Percentiles rank a stretch among this genome's conserved stretches.
Conservation (phyloP, 1,139 yeast species). For the Arxiozyma telluris region DNA sequence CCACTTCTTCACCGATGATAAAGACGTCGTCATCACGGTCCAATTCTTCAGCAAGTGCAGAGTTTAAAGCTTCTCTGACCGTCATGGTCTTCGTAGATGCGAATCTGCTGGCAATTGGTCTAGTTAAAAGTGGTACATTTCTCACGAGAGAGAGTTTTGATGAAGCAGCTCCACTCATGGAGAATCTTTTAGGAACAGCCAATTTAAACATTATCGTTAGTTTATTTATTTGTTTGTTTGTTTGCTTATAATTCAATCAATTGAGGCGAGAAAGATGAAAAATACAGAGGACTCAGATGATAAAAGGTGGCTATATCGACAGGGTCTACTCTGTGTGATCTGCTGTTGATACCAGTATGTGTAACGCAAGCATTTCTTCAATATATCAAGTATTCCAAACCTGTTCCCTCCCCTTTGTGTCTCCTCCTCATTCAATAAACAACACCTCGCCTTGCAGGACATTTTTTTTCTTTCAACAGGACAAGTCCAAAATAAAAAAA, state of each 20-base stretch:
- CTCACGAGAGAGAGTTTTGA: background rate
- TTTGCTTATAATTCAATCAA: background rate
- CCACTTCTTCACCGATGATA: slow-evolving; percentile 98
- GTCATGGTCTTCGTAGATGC: slow-evolving; percentile 62
- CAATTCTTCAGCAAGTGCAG: slow-evolving; percentile 94
- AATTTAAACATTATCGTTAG: slow-evolving; percentile 1
- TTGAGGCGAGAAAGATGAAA: background rate
- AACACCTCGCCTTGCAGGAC: background rate
- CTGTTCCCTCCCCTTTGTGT: background rate
- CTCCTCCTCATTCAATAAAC: background rate
- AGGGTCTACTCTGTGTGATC: no score
- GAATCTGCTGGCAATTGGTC: background rate
- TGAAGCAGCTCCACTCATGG: background rate
- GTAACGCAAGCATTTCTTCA: no score
- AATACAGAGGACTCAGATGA: background rate
- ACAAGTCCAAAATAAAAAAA: background rate
- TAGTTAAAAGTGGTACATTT: background rate
- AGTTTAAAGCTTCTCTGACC: slow-evolving; percentile 93
- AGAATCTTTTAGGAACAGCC: background rate
- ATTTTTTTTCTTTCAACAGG: background rate
- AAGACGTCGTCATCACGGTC: slow-evolving; percentile 92
- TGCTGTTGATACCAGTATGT: no score
- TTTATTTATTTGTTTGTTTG: background rate
- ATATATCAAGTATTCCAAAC: no score
- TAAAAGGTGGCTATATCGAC: no score